Conservation (phyloP, 768 basidiomycete genomes). For the Sporobolomyces roseus region DNA sequence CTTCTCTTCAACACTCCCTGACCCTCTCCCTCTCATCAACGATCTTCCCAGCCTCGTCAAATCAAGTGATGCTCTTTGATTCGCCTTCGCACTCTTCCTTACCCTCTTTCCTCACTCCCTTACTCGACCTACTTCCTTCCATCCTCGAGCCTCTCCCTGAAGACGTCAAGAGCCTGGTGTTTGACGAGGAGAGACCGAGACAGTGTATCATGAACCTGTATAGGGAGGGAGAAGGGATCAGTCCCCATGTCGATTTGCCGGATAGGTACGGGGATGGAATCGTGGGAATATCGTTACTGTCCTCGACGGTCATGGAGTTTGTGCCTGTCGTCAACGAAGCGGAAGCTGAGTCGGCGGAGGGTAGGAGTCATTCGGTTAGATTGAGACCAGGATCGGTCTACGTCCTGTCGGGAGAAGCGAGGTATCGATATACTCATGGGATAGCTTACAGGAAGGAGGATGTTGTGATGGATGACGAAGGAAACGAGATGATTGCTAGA, state of each 20-base stretch:
- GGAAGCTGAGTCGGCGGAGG: slow-evolving; percentile 15
- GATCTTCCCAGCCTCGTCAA: slow-evolving; percentile 9
- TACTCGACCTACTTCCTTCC: slow-evolving; percentile 19
- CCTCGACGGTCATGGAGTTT: slow-evolving; percentile 78
- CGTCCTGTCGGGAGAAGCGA: slow-evolving; percentile 71
- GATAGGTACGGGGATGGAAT: slow-evolving; percentile 83
- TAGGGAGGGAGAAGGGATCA: slow-evolving; percentile 80
- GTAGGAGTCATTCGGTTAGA: slow-evolving; percentile 57
- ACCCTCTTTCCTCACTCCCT: slow-evolving; percentile 8
- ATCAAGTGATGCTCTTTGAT: slow-evolving; percentile 42
- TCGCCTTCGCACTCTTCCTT: neutral
- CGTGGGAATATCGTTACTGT: slow-evolving; percentile 75
- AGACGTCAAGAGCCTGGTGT: slow-evolving; percentile 41
- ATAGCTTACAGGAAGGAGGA: slow-evolving; percentile 66
- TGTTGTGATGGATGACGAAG: slow-evolving; percentile 53
- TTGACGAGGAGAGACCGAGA: slow-evolving; percentile 54
- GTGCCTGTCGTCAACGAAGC: slow-evolving; percentile 35
- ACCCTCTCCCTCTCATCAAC: neutral
- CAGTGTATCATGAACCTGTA: slow-evolving; percentile 91
- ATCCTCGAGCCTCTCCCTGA: slow-evolving; percentile 12
- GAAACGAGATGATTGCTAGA: slow-evolving; percentile 27
- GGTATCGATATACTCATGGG: slow-evolving; percentile 84
- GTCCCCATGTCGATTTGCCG: slow-evolving; percentile 78
- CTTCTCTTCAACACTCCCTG: slow-evolving; percentile 16
- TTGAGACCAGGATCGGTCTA: slow-evolving; percentile 72